Percentiles rank a stretch among this genome's conserved stretches.
phyloP scores from a whole-genome alignment of 73 alveolate genomes.

The Tetrahymena borealis region DNA sequence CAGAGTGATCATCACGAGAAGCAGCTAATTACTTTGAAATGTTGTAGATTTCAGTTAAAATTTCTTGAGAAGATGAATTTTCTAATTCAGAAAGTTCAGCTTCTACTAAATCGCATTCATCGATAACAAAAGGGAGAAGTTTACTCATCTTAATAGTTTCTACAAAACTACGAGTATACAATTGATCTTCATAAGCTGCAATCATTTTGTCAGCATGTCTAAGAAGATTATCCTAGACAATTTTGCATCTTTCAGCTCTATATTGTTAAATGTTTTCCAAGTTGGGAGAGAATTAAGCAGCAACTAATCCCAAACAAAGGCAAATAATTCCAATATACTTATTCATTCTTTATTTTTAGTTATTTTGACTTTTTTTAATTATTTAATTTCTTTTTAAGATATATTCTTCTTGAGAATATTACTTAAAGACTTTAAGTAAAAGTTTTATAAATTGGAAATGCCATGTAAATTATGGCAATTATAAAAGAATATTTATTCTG shows the following conservation, averaged over 20 bases:
- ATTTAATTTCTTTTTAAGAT: background rate
- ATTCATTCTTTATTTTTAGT: background rate
- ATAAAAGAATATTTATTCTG: background rate
- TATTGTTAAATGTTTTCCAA: background rate
- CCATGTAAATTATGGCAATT: background rate
- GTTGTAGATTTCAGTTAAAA: background rate
- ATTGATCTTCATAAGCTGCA: background rate
- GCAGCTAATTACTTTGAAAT: background rate
- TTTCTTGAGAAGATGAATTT: background rate
- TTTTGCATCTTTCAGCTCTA: background rate
- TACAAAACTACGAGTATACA: background rate
- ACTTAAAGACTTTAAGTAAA: background rate
- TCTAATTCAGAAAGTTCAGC: background rate
- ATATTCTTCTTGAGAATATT: background rate
- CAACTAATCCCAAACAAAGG: background rate
- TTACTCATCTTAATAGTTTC: background rate
- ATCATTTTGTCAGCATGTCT: background rate
- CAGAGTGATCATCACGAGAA: background rate
- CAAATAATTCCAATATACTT: background rate
- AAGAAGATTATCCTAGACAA: background rate
- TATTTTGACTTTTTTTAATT: background rate
- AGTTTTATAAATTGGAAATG: background rate
- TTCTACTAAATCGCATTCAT: background rate
- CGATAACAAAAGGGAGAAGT: background rate
- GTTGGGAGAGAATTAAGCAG: background rate